Evolutionary conservation across 345 rosid genomes (phyloP), one percentile per base, ranked within the genome.

Genomic region (Aegle marmelos): DNA sequence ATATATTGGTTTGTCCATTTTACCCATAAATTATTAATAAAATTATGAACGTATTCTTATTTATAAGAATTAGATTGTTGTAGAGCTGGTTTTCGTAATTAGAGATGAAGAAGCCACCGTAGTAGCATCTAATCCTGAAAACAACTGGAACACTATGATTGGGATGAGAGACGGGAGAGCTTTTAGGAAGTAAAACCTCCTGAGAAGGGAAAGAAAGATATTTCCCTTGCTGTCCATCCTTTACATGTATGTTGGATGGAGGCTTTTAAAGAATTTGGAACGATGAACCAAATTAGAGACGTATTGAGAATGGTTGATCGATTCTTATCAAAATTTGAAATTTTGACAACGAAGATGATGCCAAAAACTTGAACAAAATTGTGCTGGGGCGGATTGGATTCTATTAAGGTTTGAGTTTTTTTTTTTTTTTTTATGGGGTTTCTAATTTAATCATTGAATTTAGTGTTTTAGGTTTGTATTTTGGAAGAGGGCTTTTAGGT

Each of bases 101-200:
- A 81, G 69, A 58, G 89, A 83, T 13, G 88, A 85, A 78, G 81
- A 63, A 73, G 78, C 85, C 25, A 61, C 89, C 67, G 60, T 76
- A 6, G 95, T 84, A 80, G 81, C 84, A 75, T 56, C 85, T 0
- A 86, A 85, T 73, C 54, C 82, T 76, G 92, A 85, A 86, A 88
- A 82, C 53, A 87, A 82, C 76, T 94, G 99, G 99, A 83, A 81
- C 48, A 81, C 76, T 79, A 91, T 78, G 94, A 85, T 72, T 94
- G 98, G 99, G 90, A 91, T 66, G 97, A 94, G 77, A 98, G 99
- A 79, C 94, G 98, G 99, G 98, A 96, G 77, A 94, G 91, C 81
- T 91, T 92, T 76, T 98, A 93, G 83, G 98, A 93, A 33, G 80
- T 76, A 65, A 94, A 93, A 78, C 77, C 89, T 22, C 17, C 76